Conservation (phyloP, 73 alveolate species). For the Durusdinium trenchii region DNA sequence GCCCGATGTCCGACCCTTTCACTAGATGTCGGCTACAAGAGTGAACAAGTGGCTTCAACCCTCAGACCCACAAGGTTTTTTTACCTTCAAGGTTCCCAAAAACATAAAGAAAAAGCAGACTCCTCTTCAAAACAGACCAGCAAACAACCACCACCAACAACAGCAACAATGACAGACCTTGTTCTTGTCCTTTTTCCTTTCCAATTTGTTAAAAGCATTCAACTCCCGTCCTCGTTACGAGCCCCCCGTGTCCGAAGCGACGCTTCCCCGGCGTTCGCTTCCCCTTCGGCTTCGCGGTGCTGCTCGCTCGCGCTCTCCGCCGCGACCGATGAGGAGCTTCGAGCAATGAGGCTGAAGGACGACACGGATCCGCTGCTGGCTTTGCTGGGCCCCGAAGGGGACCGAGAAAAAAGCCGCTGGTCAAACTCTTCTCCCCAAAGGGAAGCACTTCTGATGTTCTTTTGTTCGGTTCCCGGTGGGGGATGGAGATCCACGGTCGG, state of each 20-base stretch:
- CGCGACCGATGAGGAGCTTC: conserved; percentile 28
- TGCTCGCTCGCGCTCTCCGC: background rate
- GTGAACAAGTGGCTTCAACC: too few species aligned
- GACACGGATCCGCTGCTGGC: conserved; percentile 61
- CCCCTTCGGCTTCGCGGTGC: background rate
- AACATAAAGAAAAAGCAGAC: background rate
- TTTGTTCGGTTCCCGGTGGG: too few species aligned
- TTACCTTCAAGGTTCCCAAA: background rate
- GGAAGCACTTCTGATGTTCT: too few species aligned
- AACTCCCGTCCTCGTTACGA: too few species aligned
- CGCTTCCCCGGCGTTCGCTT: background rate
- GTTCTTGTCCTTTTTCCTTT: too few species aligned
- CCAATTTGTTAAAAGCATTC: too few species aligned
- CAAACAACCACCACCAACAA: background rate
- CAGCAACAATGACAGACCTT: background rate
- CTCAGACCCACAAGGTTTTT: background rate
- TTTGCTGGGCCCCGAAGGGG: conserved; percentile 41
- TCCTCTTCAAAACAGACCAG: background rate
- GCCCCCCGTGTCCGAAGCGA: too few species aligned
- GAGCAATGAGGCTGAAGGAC: conserved; percentile 61
- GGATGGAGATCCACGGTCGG: too few species aligned
- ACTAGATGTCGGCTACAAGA: too few species aligned
- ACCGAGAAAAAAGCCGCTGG: too few species aligned
- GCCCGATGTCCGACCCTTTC: background rate
- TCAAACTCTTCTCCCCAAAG: too few species aligned